Evolutionary conservation across 192 early-diverging fungal genomes (phyloP).

Genomic region (Backusella parvicylindrica): DNA sequence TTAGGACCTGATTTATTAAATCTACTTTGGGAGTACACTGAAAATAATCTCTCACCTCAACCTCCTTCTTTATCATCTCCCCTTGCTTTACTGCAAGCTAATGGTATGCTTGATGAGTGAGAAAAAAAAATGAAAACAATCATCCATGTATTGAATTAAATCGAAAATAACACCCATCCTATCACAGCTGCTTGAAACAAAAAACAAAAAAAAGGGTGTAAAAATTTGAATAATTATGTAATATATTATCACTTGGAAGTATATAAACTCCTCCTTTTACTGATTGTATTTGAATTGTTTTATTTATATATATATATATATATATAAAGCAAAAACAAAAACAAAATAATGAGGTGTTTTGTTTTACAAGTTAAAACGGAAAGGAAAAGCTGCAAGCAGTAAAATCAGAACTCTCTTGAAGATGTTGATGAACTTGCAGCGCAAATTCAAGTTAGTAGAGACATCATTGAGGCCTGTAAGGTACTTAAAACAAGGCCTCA

Average conservation of each 20-base stretch:
- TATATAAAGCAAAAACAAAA: no score
- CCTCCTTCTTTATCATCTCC: neutral
- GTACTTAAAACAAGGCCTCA: no score
- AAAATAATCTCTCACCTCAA: neutral
- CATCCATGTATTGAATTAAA: neutral
- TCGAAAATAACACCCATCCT: neutral
- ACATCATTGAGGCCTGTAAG: no score
- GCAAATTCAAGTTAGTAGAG: no score
- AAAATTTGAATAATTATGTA: neutral
- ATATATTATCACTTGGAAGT: neutral
- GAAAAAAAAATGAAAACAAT: neutral
- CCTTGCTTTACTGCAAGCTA: neutral
- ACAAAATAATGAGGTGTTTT: no score
- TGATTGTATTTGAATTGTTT: neutral
- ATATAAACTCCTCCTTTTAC: no score
- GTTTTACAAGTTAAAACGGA: no score
- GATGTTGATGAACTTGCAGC: no score
- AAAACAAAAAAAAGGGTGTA: neutral
- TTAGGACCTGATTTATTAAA: constrained; percentile 16
- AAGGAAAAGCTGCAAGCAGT: no score
- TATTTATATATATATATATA: no score
- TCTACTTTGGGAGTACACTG: constrained; percentile 19
- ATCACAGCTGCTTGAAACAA: neutral
- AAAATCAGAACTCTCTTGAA: no score
- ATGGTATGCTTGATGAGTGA: neutral